Evolutionary conservation across 495 filamentous ascomycete genomes (phyloP).

Genomic region (Annulohypoxylon bovei): DNA sequence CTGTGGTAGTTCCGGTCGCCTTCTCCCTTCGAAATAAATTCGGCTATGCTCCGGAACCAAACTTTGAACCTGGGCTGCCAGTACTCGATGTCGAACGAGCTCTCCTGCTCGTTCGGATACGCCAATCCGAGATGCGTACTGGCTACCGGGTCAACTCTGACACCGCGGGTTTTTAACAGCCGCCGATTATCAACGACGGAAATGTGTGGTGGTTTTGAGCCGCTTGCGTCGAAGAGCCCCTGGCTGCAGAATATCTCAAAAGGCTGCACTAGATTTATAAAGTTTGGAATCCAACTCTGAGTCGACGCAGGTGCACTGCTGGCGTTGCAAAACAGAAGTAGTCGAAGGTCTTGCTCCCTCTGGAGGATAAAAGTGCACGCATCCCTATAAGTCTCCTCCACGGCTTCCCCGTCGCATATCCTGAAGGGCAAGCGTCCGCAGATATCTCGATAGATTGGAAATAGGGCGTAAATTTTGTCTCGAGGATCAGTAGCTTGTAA

Average conservation of each 20-base stretch:
- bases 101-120: not conserved
- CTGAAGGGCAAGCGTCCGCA: not conserved
- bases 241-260: not conserved
- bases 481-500: slow-evolving; percentile 3
- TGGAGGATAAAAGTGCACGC: not conserved
- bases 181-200: not conserved
- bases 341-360: not conserved
- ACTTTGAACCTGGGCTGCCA: not conserved
- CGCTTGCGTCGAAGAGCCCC: not conserved
- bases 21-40: not conserved
- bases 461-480: slow-evolving; percentile 14
- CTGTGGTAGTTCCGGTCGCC: not conserved
- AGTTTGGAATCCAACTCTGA: not conserved
- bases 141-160: not conserved
- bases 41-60: not conserved
- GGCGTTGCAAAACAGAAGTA: not conserved
- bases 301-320: not conserved
- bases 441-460: slow-evolving; percentile 8
- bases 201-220: not conserved
- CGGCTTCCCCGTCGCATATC: not conserved
- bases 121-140: not conserved
- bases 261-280: not conserved
- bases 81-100: not conserved
- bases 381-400: not conserved
- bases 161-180: not conserved